Conservation (phyloP, 2,329 filamentous ascomycete species). For the Sclerotinia sclerotiorum region DNA sequence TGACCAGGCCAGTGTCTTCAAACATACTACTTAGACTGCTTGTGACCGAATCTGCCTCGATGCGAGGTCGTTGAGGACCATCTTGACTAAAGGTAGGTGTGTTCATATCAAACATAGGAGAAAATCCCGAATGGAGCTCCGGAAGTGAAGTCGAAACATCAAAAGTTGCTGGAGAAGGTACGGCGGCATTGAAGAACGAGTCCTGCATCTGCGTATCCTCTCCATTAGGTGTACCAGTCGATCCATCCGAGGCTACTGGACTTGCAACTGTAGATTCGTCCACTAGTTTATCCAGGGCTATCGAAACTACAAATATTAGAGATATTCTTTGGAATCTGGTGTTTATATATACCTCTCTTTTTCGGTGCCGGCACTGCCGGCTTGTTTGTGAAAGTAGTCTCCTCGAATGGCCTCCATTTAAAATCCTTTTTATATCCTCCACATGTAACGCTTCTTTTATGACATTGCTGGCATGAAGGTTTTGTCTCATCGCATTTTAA, state of each 20-base stretch:
- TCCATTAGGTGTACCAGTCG: slow-evolving; percentile 32
- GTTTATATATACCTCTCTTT: slow-evolving; percentile 33
- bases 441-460: slow-evolving; percentile 62
- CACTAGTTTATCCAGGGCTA: slow-evolving; percentile 29
- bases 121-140: slow-evolving; percentile 35
- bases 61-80: slow-evolving; percentile 29
- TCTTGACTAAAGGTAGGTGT: slow-evolving; percentile 38
- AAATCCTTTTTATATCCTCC: slow-evolving; percentile 75
- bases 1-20: slow-evolving; percentile 40
- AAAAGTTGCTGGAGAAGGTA: slow-evolving; percentile 31
- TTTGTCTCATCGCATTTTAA: slow-evolving; percentile 74
- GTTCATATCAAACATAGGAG: slow-evolving; percentile 39
- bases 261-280: slow-evolving; percentile 27
- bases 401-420: slow-evolving; percentile 71
- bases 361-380: slow-evolving; percentile 28
- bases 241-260: slow-evolving; percentile 33
- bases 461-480: slow-evolving; percentile 65
- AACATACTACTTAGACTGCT: slow-evolving; percentile 43
- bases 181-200: slow-evolving; percentile 37
- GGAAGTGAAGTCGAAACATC: slow-evolving; percentile 24
- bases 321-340: background rate
- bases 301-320: slow-evolving; percentile 34
- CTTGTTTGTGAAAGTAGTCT: slow-evolving; percentile 55
- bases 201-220: slow-evolving; percentile 37
- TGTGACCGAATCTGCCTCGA: slow-evolving; percentile 41